phyloP scores from a whole-genome alignment of 805 yeast species.

The Candida lessepsii region DNA sequence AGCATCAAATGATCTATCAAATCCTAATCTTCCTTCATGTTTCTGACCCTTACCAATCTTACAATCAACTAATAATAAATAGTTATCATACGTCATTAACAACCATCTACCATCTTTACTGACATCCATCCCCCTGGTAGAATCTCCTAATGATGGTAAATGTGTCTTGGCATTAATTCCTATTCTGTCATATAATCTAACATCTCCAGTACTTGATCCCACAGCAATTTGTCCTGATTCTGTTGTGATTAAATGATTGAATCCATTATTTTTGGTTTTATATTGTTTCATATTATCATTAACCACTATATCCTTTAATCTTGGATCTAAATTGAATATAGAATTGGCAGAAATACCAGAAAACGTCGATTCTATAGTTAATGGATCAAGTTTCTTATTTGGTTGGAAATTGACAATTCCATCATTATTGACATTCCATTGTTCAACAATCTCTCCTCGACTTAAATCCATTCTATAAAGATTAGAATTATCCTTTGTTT shows the following conservation, averaged over 20 bases:
- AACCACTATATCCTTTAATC: constrained; percentile 62
- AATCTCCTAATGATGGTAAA: constrained; percentile 81
- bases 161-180: constrained; percentile 77
- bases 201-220: constrained; percentile 72
- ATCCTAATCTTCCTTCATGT: constrained; percentile 18
- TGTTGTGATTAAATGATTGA: constrained; percentile 67
- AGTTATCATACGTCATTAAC: constrained; percentile 74
- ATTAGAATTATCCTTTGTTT: constrained; percentile 33
- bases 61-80: constrained; percentile 68
- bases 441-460: constrained; percentile 81
- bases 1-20: constrained; percentile 10
- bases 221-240: constrained; percentile 73
- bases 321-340: constrained; percentile 78
- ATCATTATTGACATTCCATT: constrained; percentile 59
- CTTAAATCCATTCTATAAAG: constrained; percentile 76
- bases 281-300: constrained; percentile 45
- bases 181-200: constrained; percentile 67
- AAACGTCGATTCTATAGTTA: constrained; percentile 71
- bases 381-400: constrained; percentile 67
- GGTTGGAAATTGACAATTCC: constrained; percentile 63
- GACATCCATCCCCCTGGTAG: constrained; percentile 62
- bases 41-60: constrained; percentile 56
- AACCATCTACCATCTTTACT: constrained; percentile 82
- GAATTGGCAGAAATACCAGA: constrained; percentile 66
- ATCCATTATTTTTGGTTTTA: constrained; percentile 49